Conservation (phyloP, 768 basidiomycete genomes). For the Filobasidium wieringae region DNA sequence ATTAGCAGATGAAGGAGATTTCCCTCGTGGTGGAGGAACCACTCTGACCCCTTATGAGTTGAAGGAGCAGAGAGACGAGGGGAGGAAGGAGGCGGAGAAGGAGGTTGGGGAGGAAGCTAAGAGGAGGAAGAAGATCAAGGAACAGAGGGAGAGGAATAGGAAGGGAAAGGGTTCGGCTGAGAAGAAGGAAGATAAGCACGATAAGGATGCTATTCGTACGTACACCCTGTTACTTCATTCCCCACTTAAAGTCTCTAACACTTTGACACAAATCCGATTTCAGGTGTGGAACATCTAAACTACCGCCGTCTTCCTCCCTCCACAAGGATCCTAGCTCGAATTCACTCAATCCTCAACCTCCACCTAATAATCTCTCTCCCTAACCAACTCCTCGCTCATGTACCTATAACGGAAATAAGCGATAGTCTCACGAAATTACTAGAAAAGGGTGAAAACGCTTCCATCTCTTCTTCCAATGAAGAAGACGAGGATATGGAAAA, state of each 20-base stretch:
- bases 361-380: conserved; percentile 88
- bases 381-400: conserved; percentile 81
- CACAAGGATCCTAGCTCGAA: conserved; percentile 78
- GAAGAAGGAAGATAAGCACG: conserved; percentile 32
- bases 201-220: conserved; percentile 46
- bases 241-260: no score
- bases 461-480: not conserved
- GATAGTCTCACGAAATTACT: conserved; percentile 61
- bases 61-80: conserved; percentile 73
- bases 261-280: not conserved
- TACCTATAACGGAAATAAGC: conserved; percentile 88
- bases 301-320: conserved; percentile 81
- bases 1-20: conserved; percentile 61
- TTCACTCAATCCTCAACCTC: conserved; percentile 74
- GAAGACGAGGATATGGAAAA: conserved; percentile 28
- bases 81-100: conserved; percentile 65
- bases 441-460: conserved; percentile 46
- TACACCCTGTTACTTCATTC: not conserved
- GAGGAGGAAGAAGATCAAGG: not conserved
- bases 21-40: conserved; percentile 90
- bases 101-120: conserved; percentile 45
- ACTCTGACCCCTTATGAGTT: conserved; percentile 77
- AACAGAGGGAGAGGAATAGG: conserved; percentile 37
- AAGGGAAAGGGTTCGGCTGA: conserved; percentile 38
- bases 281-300: conserved; percentile 74